Conservation (phyloP, 495 filamentous ascomycete genomes). For the Neurospora tetrasperma region DNA sequence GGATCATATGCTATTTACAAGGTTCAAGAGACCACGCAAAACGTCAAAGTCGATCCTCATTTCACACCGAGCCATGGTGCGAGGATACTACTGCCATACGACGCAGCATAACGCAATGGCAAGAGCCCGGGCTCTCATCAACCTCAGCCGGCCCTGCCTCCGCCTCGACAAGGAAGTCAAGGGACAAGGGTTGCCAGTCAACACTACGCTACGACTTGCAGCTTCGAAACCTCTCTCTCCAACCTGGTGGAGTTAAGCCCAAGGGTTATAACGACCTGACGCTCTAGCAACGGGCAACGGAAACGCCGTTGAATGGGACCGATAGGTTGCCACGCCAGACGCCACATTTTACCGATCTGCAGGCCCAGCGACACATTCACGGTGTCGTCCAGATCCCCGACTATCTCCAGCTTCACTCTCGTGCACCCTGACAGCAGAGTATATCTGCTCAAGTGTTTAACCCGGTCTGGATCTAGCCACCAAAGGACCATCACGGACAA, state of each 20-base stretch:
- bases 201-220: background rate
- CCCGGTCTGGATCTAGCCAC: background rate
- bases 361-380: conserved; percentile 13
- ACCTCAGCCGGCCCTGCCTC: conserved; percentile 5
- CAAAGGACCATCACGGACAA: background rate
- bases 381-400: background rate
- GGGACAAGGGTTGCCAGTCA: background rate
- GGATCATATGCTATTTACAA: background rate
- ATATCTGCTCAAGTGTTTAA: background rate
- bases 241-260: background rate
- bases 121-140: no score
- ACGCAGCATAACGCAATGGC: background rate
- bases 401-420: no score
- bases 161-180: conserved; percentile 15
- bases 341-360: conserved; percentile 10
- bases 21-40: background rate
- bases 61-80: no score
- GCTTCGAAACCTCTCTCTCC: background rate
- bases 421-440: background rate
- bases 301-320: conserved; percentile 8
- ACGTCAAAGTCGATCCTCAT: no score
- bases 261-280: background rate
- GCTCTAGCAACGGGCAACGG: background rate
- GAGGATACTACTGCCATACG: background rate
- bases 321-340: conserved; percentile 12